A percentile compares a stretch with the other conserved stretches of the same genome.
Evolutionary conservation across 257 asterid species (phyloP).

Genomic region (Solanum sejunctum): DNA sequence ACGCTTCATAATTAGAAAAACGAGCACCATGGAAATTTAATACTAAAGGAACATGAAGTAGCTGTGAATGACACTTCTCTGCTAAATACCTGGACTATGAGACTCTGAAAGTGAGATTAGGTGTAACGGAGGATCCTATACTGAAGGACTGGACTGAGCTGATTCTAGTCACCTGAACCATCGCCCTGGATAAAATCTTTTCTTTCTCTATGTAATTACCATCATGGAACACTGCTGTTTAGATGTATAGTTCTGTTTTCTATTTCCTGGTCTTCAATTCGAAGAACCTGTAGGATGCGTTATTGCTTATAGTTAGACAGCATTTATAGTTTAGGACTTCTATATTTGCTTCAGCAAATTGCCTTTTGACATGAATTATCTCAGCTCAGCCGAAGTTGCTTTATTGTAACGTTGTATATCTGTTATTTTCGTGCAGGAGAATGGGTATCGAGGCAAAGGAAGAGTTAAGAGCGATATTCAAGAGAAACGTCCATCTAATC

Average conservation of each 20-base stretch:
- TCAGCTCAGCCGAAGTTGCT: background rate
- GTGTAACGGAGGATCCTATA: background rate
- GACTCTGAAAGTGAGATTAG: background rate
- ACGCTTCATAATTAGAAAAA: too few relatives aligned
- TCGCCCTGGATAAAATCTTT: background rate
- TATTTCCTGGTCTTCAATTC: background rate
- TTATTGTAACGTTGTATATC: background rate
- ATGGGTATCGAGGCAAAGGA: slow-evolving; percentile 91
- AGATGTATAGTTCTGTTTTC: background rate
- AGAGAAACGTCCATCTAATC: slow-evolving; percentile 72
- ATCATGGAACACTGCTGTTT: background rate
- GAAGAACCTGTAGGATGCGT: background rate
- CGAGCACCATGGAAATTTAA: background rate
- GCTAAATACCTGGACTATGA: background rate
- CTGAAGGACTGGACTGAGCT: background rate
- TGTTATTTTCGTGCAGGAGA: slow-evolving; percentile 40
- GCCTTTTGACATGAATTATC: background rate
- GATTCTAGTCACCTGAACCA: background rate
- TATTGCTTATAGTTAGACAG: background rate
- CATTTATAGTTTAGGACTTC: background rate
- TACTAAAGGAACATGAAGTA: background rate
- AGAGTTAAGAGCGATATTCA: slow-evolving; percentile 76
- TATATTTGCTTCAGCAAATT: background rate
- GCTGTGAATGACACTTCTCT: background rate
- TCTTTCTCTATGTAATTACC: background rate